Percentiles rank a stretch among this genome's conserved stretches.
Conservation (phyloP, 331 rosid genomes). For the Saraca asoca region DNA sequence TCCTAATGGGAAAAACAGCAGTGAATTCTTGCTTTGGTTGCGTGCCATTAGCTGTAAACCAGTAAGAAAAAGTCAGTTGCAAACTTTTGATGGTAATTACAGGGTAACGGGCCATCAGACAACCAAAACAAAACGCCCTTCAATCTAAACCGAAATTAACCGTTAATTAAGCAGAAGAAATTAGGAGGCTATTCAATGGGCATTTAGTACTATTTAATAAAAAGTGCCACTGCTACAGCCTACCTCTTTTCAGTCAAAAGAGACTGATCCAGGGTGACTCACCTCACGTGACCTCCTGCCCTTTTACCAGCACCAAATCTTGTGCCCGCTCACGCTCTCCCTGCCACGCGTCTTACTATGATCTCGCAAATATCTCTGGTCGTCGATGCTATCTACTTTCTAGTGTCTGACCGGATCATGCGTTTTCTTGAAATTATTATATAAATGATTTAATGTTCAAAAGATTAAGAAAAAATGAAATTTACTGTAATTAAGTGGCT, state of each 20-base stretch:
- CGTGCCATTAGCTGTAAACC: slow-evolving; percentile 37
- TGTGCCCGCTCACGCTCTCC: slow-evolving; percentile 37
- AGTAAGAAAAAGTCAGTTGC: too few species aligned
- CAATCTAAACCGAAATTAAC: neutral
- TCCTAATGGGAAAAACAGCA: too few species aligned
- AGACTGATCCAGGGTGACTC: slow-evolving; percentile 51
- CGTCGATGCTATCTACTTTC: neutral
- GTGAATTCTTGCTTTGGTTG: slow-evolving; percentile 33
- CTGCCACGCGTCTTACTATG: slow-evolving; percentile 32
- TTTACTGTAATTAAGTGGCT: neutral
- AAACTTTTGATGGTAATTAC: slow-evolving; percentile 18
- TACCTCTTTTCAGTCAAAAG: slow-evolving; percentile 52
- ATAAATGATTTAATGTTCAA: neutral
- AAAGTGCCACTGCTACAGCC: neutral
- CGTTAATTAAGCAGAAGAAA: slow-evolving; percentile 16
- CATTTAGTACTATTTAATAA: slow-evolving; percentile 13
- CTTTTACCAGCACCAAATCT: slow-evolving; percentile 27
- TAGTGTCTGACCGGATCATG: neutral
- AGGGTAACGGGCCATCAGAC: slow-evolving; percentile 1
- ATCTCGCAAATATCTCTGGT: slow-evolving; percentile 29
- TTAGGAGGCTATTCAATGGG: slow-evolving; percentile 8
- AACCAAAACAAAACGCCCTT: slow-evolving; percentile 17
- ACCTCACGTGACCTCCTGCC: slow-evolving; percentile 66
- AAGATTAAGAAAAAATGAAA: neutral
- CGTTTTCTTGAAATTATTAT: neutral